These are phyloP conservation scores for Leptosphaerulina australis DNA, from an alignment of 2,329 filamentous ascomycete genomes.

Conservation along the genomic window DNA sequence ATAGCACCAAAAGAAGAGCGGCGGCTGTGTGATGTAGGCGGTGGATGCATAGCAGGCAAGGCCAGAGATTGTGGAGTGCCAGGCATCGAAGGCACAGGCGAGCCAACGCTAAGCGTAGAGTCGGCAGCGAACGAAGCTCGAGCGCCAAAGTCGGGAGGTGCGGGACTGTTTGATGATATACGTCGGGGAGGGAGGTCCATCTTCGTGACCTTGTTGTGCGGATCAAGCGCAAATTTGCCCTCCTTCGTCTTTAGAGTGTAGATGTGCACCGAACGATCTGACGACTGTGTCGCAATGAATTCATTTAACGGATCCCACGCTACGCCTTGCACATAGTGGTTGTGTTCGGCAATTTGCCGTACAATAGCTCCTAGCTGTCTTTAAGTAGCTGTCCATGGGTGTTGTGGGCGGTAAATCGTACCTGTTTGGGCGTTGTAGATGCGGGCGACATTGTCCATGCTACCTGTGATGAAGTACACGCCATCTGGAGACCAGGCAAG, in stretches of 20 bases:
- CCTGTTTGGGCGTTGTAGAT: constrained; percentile 95
- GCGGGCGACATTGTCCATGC: constrained; percentile 97
- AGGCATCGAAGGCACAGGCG: constrained; percentile 87
- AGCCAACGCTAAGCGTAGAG: constrained; percentile 65
- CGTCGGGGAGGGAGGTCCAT: constrained; percentile 92
- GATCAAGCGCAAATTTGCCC: constrained; percentile 84
- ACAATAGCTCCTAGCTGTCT: constrained; percentile 55
- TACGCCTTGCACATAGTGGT: constrained; percentile 97
- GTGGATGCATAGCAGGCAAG: constrained; percentile 89
- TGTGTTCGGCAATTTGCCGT: constrained; percentile 94
- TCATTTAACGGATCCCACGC: constrained; percentile 98
- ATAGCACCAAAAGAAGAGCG: constrained; percentile 80
- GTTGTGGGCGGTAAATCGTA: constrained; percentile 51
- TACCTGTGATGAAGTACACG: constrained; percentile 94
- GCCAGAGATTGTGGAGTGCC: constrained; percentile 90
- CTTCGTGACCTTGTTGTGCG: constrained; percentile 81
- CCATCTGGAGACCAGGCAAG: constrained; percentile 98
- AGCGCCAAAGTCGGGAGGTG: constrained; percentile 78
- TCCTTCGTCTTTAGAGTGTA: constrained; percentile 97
- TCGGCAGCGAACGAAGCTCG: constrained; percentile 67
- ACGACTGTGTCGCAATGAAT: constrained; percentile 97
- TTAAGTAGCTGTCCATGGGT: constrained; percentile 23
- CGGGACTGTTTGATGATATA: constrained; percentile 90
- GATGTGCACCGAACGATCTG: constrained; percentile 95
- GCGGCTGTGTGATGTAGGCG: constrained; percentile 86